Evolutionary conservation across 495 filamentous ascomycete species (phyloP), one percentile per base, ranked within the genome.

Genomic region (Entonaema liquescens): DNA sequence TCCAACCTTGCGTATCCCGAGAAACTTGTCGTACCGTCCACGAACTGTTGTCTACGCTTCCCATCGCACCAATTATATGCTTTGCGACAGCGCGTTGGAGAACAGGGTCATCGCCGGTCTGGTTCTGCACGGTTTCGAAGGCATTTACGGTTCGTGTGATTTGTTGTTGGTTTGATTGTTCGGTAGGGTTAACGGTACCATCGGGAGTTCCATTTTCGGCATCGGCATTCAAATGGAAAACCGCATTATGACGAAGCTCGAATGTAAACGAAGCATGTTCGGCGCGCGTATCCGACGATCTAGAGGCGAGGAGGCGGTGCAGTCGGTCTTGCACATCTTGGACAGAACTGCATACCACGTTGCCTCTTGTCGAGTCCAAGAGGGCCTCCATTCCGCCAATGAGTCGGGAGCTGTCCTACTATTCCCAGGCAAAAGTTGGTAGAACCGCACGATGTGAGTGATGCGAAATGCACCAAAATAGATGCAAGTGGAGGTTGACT

Each of bases 11-110:
- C 25, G 81, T 73, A 23, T 42, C 75, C 36, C 76, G 74, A 15
- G 80, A 78, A 25, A 83, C 76, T 19, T 78, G 62, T 7, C 81
- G 78, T 44, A 82, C 75, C 4, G 64, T 65, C 83, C 83, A 85
- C 21, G 63, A 75, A 69, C 83, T 84, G 2, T 72, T 68, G 47
- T 85, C 82, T 5, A 82, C 63, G 25, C 71, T 60, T 15, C 79
- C 70, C 17, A 84, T 59, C 15, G 78, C 74, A 29, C 59, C 40
- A 23, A 81, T 72, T 71, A 85, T 77, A 61, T 82, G 79, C 59
- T 80, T 78, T 6, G 80, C 70, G 19, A 84, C 75, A 5, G 78
- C 72, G 53, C 73, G 77, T 66, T 85, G 83, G 29, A 83, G 67
- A 0, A 75, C 72, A 7, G 81, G 81, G 49, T 84, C 78, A 49